Conservation (phyloP, 2,329 filamentous ascomycete genomes). For the Metarhizium humberi region DNA sequence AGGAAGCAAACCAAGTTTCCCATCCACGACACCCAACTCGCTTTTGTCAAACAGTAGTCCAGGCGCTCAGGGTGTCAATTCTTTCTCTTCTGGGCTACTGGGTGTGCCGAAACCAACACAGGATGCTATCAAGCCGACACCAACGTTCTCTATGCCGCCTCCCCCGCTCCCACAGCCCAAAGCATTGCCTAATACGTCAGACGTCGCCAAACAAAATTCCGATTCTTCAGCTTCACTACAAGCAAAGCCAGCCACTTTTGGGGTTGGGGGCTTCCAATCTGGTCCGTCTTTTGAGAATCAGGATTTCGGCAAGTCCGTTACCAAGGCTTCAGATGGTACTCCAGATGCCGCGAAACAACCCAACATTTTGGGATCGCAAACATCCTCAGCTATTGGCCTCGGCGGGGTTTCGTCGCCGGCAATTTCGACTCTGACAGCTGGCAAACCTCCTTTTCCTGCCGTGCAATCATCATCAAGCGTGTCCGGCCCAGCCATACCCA, state of each 20-base stretch:
- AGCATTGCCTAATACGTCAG: background rate
- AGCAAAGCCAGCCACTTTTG: background rate
- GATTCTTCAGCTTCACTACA: background rate
- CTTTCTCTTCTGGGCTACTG: background rate
- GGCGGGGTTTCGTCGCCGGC: background rate
- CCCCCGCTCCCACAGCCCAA: constrained; percentile 7
- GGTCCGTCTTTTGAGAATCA: background rate
- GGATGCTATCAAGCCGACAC: constrained; percentile 2
- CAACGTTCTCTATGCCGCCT: constrained; percentile 5
- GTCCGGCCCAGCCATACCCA: background rate
- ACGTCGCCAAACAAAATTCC: background rate
- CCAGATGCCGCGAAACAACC: background rate
- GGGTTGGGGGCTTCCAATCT: background rate
- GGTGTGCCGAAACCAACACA: constrained; percentile 1
- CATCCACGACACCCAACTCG: background rate
- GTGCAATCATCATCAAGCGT: background rate
- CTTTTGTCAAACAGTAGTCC: background rate
- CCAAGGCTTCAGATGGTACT: background rate
- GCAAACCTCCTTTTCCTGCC: background rate
- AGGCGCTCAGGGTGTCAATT: background rate
- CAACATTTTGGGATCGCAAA: background rate
- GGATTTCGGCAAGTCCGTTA: background rate
- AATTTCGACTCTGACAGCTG: background rate
- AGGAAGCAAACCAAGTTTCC: constrained; percentile 1
- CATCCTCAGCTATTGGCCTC: background rate